Conservation (phyloP, 192 early-diverging fungal genomes). For the Allomyces arbusculus region DNA sequence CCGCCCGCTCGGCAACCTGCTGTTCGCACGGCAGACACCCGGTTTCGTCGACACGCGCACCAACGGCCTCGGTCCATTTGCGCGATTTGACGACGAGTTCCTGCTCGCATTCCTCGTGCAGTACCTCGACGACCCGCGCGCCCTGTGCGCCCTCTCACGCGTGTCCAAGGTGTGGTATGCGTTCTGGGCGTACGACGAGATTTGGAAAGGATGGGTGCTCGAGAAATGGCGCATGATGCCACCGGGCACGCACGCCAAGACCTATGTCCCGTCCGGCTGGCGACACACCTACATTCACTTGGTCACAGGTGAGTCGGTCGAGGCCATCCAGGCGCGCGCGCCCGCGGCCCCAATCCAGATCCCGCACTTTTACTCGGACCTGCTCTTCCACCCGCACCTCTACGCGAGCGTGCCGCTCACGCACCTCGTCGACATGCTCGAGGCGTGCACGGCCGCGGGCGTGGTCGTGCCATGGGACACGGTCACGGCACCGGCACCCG, state of each 20-base stretch:
- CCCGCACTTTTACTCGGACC: slow-evolving; percentile 36
- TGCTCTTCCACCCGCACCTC: slow-evolving; percentile 34
- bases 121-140: slow-evolving; percentile 6
- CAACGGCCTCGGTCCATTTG: slow-evolving; percentile 23
- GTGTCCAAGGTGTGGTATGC: slow-evolving; percentile 27
- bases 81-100: slow-evolving; percentile 24
- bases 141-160: slow-evolving; percentile 19
- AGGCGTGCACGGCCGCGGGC: slow-evolving; percentile 13
- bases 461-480: slow-evolving; percentile 26
- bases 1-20: slow-evolving; percentile 37
- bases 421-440: slow-evolving; percentile 15
- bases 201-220: slow-evolving; percentile 30
- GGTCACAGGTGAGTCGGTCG: background rate
- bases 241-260: slow-evolving; percentile 16
- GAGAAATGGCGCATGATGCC: slow-evolving; percentile 28
- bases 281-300: background rate
- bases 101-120: slow-evolving; percentile 24
- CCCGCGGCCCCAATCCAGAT: slow-evolving; percentile 9
- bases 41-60: slow-evolving; percentile 15
- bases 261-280: slow-evolving; percentile 3
- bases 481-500: slow-evolving; percentile 11
- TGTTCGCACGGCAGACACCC: slow-evolving; percentile 18
- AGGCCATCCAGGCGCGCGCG: slow-evolving; percentile 6
- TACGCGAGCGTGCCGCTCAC: slow-evolving; percentile 20
- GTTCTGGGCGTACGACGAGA: slow-evolving; percentile 28